These are phyloP conservation scores for Candida methanosorbosa DNA, from an alignment of 805 yeast species.

Conservation along the genomic window DNA sequence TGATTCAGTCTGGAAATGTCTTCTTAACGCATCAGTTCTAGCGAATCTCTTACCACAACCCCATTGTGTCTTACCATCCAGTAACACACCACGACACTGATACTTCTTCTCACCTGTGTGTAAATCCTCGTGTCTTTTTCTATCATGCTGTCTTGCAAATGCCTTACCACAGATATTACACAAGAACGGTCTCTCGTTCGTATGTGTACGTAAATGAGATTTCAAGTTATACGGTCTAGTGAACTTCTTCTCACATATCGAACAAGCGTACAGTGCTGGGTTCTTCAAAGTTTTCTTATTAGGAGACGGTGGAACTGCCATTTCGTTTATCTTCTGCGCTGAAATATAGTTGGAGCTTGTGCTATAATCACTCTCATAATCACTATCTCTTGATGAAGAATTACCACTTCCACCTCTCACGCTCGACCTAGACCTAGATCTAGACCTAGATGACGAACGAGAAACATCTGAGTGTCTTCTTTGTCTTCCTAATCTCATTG, in stretches of 20 bases:
- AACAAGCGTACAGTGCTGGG: constrained; percentile 71
- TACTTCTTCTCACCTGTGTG: constrained; percentile 71
- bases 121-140: constrained; percentile 66
- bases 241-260: constrained; percentile 75
- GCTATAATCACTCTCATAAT: constrained; percentile 16
- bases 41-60: constrained; percentile 80
- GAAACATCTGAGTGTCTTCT: constrained; percentile 18
- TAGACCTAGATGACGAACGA: constrained; percentile 13
- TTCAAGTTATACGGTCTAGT: constrained; percentile 91
- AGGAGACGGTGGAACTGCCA: constrained; percentile 17
- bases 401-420: constrained; percentile 8
- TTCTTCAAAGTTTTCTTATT: constrained; percentile 38
- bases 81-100: constrained; percentile 59
- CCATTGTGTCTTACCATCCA: constrained; percentile 50
- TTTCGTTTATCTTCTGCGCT: no score
- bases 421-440: constrained; percentile 13
- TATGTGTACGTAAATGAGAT: constrained; percentile 86
- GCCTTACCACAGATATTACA: constrained; percentile 74
- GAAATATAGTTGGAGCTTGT: no score
- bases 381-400: constrained; percentile 20
- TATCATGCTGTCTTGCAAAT: constrained; percentile 73
- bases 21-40: constrained; percentile 67
- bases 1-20: constrained; percentile 75
- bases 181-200: constrained; percentile 71
- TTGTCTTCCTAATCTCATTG: constrained; percentile 33